phyloP scores from a whole-genome alignment of 805 yeast species.

The Cyberlindnera nakhonratchasimensis region DNA sequence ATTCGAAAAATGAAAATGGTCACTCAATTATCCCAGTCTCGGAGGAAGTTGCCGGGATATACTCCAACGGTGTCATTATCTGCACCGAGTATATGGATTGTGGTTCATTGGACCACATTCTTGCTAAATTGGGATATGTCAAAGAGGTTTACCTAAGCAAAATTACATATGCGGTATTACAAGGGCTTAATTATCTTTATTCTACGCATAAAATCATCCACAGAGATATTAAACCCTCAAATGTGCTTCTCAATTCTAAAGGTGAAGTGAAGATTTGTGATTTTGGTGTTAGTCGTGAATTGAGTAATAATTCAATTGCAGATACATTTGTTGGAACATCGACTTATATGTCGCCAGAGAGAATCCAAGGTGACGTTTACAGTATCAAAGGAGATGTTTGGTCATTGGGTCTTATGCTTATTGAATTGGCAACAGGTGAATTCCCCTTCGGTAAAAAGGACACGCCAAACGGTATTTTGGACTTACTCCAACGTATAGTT shows the following conservation, averaged over 20 bases:
- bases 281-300: constrained; percentile 92
- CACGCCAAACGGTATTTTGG: constrained; percentile 83
- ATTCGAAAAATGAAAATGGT: not conserved
- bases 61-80: constrained; percentile 68
- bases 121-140: constrained; percentile 56
- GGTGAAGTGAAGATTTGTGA: constrained; percentile 93
- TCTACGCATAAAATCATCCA: constrained; percentile 85
- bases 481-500: constrained; percentile 86
- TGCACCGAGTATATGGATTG: constrained; percentile 97
- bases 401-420: constrained; percentile 89
- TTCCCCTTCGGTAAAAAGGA: constrained; percentile 70
- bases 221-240: constrained; percentile 94
- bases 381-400: constrained; percentile 96
- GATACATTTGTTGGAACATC: constrained; percentile 98
- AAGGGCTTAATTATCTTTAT: constrained; percentile 80
- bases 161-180: constrained; percentile 70
- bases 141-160: constrained; percentile 69
- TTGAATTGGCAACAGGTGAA: constrained; percentile 82
- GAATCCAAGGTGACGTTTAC: constrained; percentile 92
- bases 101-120: constrained; percentile 82
- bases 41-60: constrained; percentile 23
- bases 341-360: constrained; percentile 95
- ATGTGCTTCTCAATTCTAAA: constrained; percentile 78
- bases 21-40: constrained; percentile 11
- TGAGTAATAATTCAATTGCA: constrained; percentile 83